phyloP scores from a whole-genome alignment of 306 rosid species.

The Ormosia emarginata region DNA sequence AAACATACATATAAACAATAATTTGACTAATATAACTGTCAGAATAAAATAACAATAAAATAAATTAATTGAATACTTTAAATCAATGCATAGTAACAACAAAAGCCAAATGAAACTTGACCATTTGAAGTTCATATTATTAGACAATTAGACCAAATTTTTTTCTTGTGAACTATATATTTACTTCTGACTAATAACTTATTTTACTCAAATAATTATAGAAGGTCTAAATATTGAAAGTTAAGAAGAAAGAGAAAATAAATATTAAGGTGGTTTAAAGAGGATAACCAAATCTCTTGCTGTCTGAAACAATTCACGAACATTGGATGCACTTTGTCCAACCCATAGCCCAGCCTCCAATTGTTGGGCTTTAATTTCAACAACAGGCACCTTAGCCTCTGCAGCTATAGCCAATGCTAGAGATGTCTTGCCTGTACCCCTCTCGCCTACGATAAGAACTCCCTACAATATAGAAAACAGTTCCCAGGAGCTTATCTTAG shows the following conservation, averaged over 20 bases:
- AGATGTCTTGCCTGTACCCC: slow-evolving; percentile 98
- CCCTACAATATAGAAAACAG: slow-evolving; percentile 63
- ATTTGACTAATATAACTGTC: slow-evolving; percentile 4
- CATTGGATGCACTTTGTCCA: slow-evolving; percentile 97
- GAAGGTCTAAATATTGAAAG: neutral
- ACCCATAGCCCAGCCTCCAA: slow-evolving; percentile 99
- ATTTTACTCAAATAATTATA: neutral
- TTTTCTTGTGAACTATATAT: neutral
- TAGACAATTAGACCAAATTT: slow-evolving; percentile 5
- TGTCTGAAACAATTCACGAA: slow-evolving; percentile 94
- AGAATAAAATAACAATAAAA: slow-evolving; percentile 9
- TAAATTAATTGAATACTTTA: neutral
- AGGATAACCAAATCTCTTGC: slow-evolving; percentile 91
- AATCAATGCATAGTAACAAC: slow-evolving; percentile 1
- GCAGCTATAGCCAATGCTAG: slow-evolving; percentile 97
- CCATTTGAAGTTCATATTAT: neutral
- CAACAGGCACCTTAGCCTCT: slow-evolving; percentile 95
- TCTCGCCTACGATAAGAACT: slow-evolving; percentile 92
- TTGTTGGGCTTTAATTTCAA: slow-evolving; percentile 80
- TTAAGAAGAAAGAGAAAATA: neutral
- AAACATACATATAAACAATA: neutral
- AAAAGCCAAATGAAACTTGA: slow-evolving; percentile 6
- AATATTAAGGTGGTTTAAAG: slow-evolving; percentile 31
- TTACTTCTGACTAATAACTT: neutral
- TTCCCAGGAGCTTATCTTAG: slow-evolving; percentile 19